Conservation (phyloP, 2,329 filamentous ascomycete genomes). For the Exophiala calicioides region DNA sequence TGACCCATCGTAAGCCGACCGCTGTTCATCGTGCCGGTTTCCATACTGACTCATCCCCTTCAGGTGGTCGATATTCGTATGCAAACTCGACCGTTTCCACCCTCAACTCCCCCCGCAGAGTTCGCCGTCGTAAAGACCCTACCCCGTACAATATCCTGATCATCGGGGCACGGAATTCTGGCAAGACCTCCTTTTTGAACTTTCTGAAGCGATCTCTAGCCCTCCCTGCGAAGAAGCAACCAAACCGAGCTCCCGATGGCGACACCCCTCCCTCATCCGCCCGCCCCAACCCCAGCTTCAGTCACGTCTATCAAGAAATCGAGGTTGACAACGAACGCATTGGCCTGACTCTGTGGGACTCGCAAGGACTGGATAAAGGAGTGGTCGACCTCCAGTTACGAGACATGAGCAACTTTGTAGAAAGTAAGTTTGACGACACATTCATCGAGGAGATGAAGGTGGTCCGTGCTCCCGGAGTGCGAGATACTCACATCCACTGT, state of each 20-base stretch:
- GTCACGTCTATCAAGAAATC: slow-evolving; percentile 86
- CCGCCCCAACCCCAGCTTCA: slow-evolving; percentile 67
- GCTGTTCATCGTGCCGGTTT: not conserved
- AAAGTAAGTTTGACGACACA: slow-evolving; percentile 98
- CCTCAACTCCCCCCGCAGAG: slow-evolving; percentile 86
- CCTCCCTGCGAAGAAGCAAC: slow-evolving; percentile 76
- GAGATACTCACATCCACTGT: slow-evolving; percentile 96
- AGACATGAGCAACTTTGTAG: slow-evolving; percentile 87
- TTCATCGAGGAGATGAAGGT: slow-evolving; percentile 98
- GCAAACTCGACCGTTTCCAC: slow-evolving; percentile 88
- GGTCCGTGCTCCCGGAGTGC: slow-evolving; percentile 83
- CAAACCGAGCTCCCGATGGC: slow-evolving; percentile 59
- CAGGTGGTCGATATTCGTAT: slow-evolving; percentile 82
- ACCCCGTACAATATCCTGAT: slow-evolving; percentile 97
- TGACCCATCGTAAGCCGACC: slow-evolving; percentile 72
- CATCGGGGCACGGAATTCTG: slow-evolving; percentile 80
- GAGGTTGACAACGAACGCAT: slow-evolving; percentile 91
- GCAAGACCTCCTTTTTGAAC: slow-evolving; percentile 96
- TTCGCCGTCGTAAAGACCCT: slow-evolving; percentile 93
- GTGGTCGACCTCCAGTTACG: slow-evolving; percentile 91
- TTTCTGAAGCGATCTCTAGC: slow-evolving; percentile 87
- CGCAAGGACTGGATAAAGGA: slow-evolving; percentile 89
- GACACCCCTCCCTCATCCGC: slow-evolving; percentile 53
- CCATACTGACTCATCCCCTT: slow-evolving; percentile 7
- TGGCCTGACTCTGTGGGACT: slow-evolving; percentile 94